Base-by-base conservation (phyloP, 2,329 filamentous ascomycete genomes). In the Hortaea sp. region DNA sequence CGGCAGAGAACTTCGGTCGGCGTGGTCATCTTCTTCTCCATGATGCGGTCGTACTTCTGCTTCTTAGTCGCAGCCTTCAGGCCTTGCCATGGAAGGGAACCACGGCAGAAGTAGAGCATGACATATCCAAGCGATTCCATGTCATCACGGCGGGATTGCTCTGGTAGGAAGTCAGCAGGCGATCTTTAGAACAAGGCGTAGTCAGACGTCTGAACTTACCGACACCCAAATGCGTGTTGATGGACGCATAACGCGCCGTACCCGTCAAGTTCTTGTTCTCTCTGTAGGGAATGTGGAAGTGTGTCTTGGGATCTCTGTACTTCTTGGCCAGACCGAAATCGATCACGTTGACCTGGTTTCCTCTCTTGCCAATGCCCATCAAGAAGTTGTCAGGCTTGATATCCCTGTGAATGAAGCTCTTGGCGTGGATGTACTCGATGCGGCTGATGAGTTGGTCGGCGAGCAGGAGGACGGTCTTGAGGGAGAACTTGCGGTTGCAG, bases 1-100 rank as follows among this genome's bases (percentile, higher is more conserved):
- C 90, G 88, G 82, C 92, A 98, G 42, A 98, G 86, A 42, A 95
- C 89, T 72, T 98, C 90, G 59, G 90, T 97, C 6, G 92, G 89
- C 3, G 92, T 98, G 10, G 92, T 98, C 92, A 97, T 97, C 87
- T 98, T 98, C 84, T 98, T 98, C 79, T 98, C 92, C 90, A 97
- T 97, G 74, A 98, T 98, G 56, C 90, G 82, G 73, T 98, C 92
- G 67, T 98, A 97, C 77, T 98, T 98, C 76, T 97, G 90, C 83
- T 95, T 95, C 82, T 95, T 95, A 57, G 89, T 95, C 59, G 90
- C 90, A 74, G 90, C 90, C 81, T 95, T 95, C 46, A 95, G 78
- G 47, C 92, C 92, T 75, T 98, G 92, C 92, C 92, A 98, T 52
- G 92, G 92, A 48, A 98, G 88, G 54, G 89, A 95, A 53, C 92